A percentile compares a stretch with the other conserved stretches of the same genome.
These are phyloP conservation scores for Heritiera fomes DNA, from an alignment of 345 rosid genomes.

Conservation along the genomic window DNA sequence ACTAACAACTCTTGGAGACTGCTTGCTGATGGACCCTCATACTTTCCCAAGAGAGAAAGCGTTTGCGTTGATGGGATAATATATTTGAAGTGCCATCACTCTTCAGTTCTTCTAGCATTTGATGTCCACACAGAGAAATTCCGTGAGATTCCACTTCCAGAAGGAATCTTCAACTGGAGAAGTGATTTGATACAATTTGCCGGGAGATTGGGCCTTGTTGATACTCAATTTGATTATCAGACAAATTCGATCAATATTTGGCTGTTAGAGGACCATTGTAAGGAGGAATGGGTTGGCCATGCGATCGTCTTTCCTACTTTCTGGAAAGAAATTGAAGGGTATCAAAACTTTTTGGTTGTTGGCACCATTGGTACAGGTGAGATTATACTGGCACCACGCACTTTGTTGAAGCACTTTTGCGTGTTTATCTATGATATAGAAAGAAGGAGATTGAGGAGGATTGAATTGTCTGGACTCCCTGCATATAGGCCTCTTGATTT, in stretches of 20 bases:
- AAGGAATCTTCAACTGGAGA: neutral
- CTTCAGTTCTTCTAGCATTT: slow-evolving; percentile 20
- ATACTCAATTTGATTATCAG: no score
- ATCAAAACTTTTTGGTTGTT: slow-evolving; percentile 8
- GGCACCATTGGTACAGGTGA: slow-evolving; percentile 15
- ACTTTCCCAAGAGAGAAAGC: slow-evolving; percentile 20
- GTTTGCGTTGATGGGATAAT: slow-evolving; percentile 24
- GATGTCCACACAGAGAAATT: slow-evolving; percentile 16
- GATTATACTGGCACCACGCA: slow-evolving; percentile 23
- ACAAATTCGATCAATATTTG: neutral
- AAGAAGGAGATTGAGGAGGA: neutral
- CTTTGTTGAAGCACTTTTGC: neutral
- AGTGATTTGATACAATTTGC: slow-evolving; percentile 3
- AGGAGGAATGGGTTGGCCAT: neutral
- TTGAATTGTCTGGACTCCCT: slow-evolving; percentile 18
- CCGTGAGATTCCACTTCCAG: slow-evolving; percentile 4
- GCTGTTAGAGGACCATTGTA: neutral
- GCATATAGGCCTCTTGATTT: slow-evolving; percentile 16
- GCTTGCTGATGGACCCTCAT: slow-evolving; percentile 17
- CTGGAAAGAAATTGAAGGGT: neutral
- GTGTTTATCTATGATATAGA: slow-evolving; percentile 5
- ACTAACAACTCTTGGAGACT: slow-evolving; percentile 23
- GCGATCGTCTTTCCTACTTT: neutral
- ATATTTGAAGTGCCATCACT: slow-evolving; percentile 15
- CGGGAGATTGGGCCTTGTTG: slow-evolving; percentile 17